Conservation (phyloP, 2,329 filamentous ascomycete species). For the Xylariaceae sp. region DNA sequence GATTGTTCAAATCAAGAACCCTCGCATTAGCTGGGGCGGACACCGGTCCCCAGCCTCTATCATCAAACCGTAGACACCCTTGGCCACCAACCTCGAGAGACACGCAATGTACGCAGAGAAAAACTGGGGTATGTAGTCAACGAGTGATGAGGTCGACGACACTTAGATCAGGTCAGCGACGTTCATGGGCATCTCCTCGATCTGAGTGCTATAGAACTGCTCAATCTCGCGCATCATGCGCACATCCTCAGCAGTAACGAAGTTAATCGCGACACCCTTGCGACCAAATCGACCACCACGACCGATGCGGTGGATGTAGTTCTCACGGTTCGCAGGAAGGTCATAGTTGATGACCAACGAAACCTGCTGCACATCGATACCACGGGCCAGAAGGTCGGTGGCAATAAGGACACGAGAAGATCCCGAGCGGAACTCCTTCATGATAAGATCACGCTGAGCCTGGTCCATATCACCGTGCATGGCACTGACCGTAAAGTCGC, state of each 20-base stretch:
- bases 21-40: conserved; percentile 13
- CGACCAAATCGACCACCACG: conserved; percentile 99
- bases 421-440: conserved; percentile 99
- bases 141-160: not conserved
- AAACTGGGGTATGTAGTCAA: conserved; percentile 23
- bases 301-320: conserved; percentile 99
- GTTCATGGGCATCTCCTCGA: conserved; percentile 99
- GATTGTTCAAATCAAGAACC: conserved; percentile 23
- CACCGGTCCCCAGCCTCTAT: conserved; percentile 24
- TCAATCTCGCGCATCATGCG: conserved; percentile 99
- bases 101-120: conserved; percentile 27
- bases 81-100: conserved; percentile 26
- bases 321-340: conserved; percentile 96
- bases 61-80: conserved; percentile 29
- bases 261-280: conserved; percentile 99
- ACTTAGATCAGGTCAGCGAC: conserved; percentile 71
- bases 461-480: conserved; percentile 99
- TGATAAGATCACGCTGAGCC: conserved; percentile 95
- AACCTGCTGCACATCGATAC: conserved; percentile 99
- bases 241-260: conserved; percentile 97
- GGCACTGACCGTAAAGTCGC: conserved; percentile 98
- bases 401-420: conserved; percentile 98
- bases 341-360: conserved; percentile 99
- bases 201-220: conserved; percentile 99
- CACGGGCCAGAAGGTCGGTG: conserved; percentile 95